Evolutionary conservation across 768 basidiomycete species (phyloP).

Genomic region (Mycena alexandri): DNA sequence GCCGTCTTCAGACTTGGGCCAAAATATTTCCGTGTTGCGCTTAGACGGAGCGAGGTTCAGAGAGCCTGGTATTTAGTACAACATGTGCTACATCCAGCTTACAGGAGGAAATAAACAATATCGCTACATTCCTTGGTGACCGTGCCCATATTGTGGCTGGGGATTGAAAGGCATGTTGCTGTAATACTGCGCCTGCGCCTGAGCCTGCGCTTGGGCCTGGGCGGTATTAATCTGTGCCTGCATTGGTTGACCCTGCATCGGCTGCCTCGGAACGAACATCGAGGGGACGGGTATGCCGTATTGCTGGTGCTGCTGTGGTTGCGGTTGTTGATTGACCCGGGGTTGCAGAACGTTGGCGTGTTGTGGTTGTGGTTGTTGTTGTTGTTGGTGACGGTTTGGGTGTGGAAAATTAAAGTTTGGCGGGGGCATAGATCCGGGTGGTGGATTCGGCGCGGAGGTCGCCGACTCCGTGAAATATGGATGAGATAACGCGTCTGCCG

Average conservation of each 20-base stretch:
- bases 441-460: slow-evolving; percentile 54
- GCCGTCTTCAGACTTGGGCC: slow-evolving; percentile 30
- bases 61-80: slow-evolving; percentile 19
- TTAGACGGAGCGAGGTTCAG: slow-evolving; percentile 7
- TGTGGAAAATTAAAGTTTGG: slow-evolving; percentile 79
- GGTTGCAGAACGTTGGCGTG: slow-evolving; percentile 28
- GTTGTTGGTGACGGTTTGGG: slow-evolving; percentile 59
- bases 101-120: slow-evolving; percentile 1
- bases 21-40: slow-evolving; percentile 39
- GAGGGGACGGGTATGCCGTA: slow-evolving; percentile 31
- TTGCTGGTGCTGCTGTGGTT: slow-evolving; percentile 26
- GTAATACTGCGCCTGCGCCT: slow-evolving; percentile 25
- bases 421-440: slow-evolving; percentile 73
- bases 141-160: slow-evolving; percentile 31
- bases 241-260: slow-evolving; percentile 27
- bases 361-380: slow-evolving; percentile 26
- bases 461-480: slow-evolving; percentile 85
- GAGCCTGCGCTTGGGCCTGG: slow-evolving; percentile 18
- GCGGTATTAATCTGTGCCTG: slow-evolving; percentile 23
- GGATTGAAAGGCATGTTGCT: slow-evolving; percentile 28
- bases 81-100: slow-evolving; percentile 28
- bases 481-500: slow-evolving; percentile 91
- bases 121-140: slow-evolving; percentile 26
- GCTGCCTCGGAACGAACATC: slow-evolving; percentile 31
- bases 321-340: slow-evolving; percentile 23